Evolutionary conservation across 2,329 filamentous ascomycete species (phyloP), one percentile per base, ranked within the genome.

Genomic region (Colletotrichum melonis): DNA sequence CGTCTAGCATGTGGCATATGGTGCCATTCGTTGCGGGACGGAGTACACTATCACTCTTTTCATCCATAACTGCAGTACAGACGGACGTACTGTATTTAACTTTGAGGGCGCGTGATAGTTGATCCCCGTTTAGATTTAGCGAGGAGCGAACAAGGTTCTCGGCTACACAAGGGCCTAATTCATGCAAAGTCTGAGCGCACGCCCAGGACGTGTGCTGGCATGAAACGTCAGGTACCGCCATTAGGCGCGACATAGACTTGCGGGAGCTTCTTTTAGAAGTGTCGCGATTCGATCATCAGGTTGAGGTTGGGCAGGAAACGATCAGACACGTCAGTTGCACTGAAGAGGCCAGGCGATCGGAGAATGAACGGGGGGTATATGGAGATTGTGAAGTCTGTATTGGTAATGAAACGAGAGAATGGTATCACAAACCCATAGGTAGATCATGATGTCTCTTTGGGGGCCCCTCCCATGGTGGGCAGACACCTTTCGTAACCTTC

Each of bases 381-480:
- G 42, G 16, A 49, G 42, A 24, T 42, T 42, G 26, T 28, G 56
- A 59, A 5, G 12, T 42, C 26, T 63, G 58, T 63, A 42, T 63
- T 69, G 19, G 54, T 38, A 24, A 30, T 52, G 58, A 52, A 69
- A 69, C 28, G 64, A 63, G 57, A 63, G 28, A 63, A 63, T 69
- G 69, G 69, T 72, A 69, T 69, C 69, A 69, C 69, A 57, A 52
- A 30, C 35, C 49, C 32, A 30, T n/a, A 52, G 32, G 32, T 46
- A 52, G 22, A 56, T 32, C 22, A 62, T 35, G 19, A 32, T 3
- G 46, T 52, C 63, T 28, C 38, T 35, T 42, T 42, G 5, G 16
- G 46, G 11, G 12, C 26, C n/a, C 42, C 42, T 4, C 32, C 11
- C 26, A 52, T 32, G 46, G 24, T 38, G 62, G 26, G 38, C 60